Evolutionary conservation across 2,329 filamentous ascomycete species (phyloP).

Genomic region (Aspergillus uvarum): DNA sequence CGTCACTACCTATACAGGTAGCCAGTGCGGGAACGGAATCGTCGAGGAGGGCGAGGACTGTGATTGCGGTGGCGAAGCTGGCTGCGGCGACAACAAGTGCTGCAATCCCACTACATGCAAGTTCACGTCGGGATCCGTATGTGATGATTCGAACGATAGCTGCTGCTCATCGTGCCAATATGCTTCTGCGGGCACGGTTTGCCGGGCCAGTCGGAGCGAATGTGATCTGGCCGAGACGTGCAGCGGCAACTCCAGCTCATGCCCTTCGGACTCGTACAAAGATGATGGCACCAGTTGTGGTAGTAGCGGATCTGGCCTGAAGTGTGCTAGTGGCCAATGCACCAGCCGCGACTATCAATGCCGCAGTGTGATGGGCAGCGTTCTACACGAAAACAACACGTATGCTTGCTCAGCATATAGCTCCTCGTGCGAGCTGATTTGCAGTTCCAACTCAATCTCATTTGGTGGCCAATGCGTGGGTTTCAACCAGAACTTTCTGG

Average conservation of each 20-base stretch:
- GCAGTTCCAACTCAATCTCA: constrained; percentile 64
- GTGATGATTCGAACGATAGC: constrained; percentile 58
- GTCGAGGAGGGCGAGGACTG: constrained; percentile 93
- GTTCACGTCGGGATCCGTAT: constrained; percentile 73
- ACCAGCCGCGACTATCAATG: constrained; percentile 91
- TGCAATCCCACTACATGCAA: constrained; percentile 85
- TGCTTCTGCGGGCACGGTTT: constrained; percentile 64
- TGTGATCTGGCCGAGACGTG: constrained; percentile 89
- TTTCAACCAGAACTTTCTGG: constrained; percentile 87
- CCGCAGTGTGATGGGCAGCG: constrained; percentile 74
- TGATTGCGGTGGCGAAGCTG: constrained; percentile 78
- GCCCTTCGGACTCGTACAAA: constrained; percentile 69
- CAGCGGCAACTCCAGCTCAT: constrained; percentile 68
- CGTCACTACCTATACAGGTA: constrained; percentile 75
- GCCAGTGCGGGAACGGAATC: constrained; percentile 93
- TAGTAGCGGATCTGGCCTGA: constrained; percentile 53
- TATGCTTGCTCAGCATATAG: constrained; percentile 66
- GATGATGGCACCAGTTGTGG: constrained; percentile 73
- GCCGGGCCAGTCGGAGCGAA: constrained; percentile 72
- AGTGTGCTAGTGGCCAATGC: constrained; percentile 90
- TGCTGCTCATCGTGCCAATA: constrained; percentile 49
- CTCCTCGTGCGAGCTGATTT: constrained; percentile 73
- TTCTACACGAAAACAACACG: constrained; percentile 72
- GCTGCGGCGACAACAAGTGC: constrained; percentile 74
- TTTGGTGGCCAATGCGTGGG: constrained; percentile 65